phyloP scores from a whole-genome alignment of 106 monocot species.

The Apostasia ramifera region DNA sequence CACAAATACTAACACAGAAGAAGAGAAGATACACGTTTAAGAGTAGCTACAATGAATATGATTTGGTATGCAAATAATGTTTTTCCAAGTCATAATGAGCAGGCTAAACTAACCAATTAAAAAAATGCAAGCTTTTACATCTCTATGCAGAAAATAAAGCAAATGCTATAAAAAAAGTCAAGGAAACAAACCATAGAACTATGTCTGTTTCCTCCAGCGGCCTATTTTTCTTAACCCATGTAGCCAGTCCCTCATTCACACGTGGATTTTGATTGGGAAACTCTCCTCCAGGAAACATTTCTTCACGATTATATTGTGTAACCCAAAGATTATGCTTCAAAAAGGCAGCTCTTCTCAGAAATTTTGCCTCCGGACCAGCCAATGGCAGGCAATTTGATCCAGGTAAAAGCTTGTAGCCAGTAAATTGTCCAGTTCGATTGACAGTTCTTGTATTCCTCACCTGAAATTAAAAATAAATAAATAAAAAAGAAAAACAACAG shows the following conservation, averaged over 20 bases:
- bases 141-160: no score
- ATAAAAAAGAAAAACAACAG: background rate
- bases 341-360: conserved; percentile 84
- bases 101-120: no score
- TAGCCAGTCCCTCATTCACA: conserved; percentile 77
- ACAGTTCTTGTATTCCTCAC: conserved; percentile 87
- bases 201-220: conserved; percentile 84
- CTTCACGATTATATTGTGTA: conserved; percentile 70
- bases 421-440: conserved; percentile 84
- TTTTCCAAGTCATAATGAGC: no score
- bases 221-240: conserved; percentile 86
- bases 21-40: no score
- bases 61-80: no score
- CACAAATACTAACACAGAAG: no score
- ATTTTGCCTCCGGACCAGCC: conserved; percentile 72
- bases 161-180: background rate
- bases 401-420: conserved; percentile 79
- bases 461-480: conserved; percentile 24
- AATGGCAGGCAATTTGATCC: conserved; percentile 87
- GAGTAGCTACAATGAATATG: no score
- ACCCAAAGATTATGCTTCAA: conserved; percentile 97
- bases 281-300: conserved; percentile 89
- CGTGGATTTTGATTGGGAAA: conserved; percentile 97
- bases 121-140: no score
- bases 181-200: conserved; percentile 68